phyloP scores from a whole-genome alignment of 179 eudicot species.

The Carnegiea gigantea region DNA sequence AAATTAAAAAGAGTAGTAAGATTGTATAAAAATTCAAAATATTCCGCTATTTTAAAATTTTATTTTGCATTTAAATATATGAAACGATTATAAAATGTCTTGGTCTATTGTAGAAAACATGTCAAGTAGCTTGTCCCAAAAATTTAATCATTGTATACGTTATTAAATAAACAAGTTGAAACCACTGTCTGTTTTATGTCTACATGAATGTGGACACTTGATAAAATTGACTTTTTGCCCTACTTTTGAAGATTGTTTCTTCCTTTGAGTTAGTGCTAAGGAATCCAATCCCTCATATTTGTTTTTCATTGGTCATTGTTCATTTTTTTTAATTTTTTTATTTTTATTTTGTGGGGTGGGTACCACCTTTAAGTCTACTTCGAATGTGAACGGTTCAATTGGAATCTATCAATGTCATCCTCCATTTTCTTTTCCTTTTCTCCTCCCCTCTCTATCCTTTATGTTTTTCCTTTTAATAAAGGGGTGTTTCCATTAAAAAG shows the following conservation, averaged over 20 bases:
- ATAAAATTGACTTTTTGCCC: conserved; percentile 3
- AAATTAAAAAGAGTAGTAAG: no score
- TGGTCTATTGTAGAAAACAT: no score
- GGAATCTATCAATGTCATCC: background rate
- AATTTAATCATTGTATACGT: background rate
- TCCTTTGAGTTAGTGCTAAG: background rate
- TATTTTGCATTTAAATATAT: no score
- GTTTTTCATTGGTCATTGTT: background rate
- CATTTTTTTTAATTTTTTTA: background rate
- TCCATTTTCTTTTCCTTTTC: background rate
- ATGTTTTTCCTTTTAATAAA: background rate
- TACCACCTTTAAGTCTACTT: background rate
- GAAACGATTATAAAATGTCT: no score
- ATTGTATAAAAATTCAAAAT: background rate
- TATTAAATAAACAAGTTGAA: no score
- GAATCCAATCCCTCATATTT: conserved; percentile 4
- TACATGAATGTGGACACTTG: background rate
- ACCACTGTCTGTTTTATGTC: background rate
- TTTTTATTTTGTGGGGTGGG: background rate
- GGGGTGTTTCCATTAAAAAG: conserved; percentile 6
- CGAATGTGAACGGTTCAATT: background rate
- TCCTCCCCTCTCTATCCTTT: background rate
- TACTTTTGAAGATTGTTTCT: background rate
- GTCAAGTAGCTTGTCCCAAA: no score
- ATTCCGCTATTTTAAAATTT: background rate